Base-by-base conservation (phyloP, 2,329 filamentous ascomycete species). In the Nemania diffusa region DNA sequence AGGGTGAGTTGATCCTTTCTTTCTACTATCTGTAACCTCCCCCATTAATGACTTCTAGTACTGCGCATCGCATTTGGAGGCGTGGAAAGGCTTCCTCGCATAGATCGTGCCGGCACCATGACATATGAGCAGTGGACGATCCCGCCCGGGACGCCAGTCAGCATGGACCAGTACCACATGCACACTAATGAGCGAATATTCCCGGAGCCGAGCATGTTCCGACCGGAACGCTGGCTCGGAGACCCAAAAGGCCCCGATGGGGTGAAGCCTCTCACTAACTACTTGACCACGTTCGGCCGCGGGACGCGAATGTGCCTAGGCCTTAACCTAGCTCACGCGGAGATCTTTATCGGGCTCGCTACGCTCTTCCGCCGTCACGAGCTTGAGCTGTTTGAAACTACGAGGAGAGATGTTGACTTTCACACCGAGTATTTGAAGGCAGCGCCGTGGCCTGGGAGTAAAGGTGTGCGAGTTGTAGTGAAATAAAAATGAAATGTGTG, bases 301-400 rank as follows among this genome's bases (percentile, higher is more conserved):
- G 79, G 80, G 0, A 73, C 76, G 5, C 67, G 79, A 0, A 73
- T 74, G 7, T 82, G 80, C 51, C 63, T 79, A 2, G 80, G 79
- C 0, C 72, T 73, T 37, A 71, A 81, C 26, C 55, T 82, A 3
- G 80, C 74, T 0, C 59, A 73, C 6, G 55, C 78, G 5, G 76
- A 81, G 65, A 62, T 80, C 5, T 79, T 79, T 61, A 78, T 81
- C 69, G 65, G 75, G 13, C 71, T 79, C 0, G 78, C 84, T 0
- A 86, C 83, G n/a, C 63, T 87, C 22, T 80, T 86, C 64, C 74
- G 72, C 3, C 76, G 75, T 37, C 86, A 83, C 62, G 77, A 85
- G 7, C 71, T 80, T 8, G 73, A 75, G 46, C 68, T 80, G 1
- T 76, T 73, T 1, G 74, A 80, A 58, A 73, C 71, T 32, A 62